A percentile compares a stretch with the other conserved stretches of the same genome.
These are phyloP conservation scores for Peronospora farinosa DNA, from an alignment of 352 stramenopile genomes.

Conservation along the genomic window DNA sequence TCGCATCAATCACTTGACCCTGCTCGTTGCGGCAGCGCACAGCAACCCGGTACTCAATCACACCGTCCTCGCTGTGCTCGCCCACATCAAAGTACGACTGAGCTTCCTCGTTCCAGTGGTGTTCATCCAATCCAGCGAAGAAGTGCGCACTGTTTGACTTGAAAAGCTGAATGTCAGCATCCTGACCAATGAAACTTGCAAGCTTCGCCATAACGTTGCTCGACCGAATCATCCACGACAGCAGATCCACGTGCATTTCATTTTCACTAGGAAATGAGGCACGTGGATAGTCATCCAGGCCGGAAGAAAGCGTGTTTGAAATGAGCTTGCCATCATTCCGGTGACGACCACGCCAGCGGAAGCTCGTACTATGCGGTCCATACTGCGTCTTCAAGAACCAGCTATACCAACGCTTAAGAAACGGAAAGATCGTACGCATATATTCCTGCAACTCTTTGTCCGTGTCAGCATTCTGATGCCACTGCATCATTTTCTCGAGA, in stretches of 20 bases:
- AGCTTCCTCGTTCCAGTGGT: conserved; percentile 66
- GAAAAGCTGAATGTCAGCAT: conserved; percentile 28
- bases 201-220: conserved; percentile 53
- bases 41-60: conserved; percentile 58
- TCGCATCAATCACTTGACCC: conserved; percentile 39
- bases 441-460: conserved; percentile 31
- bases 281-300: conserved; percentile 90
- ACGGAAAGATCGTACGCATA: conserved; percentile 53
- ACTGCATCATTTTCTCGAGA: conserved; percentile 69
- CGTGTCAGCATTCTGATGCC: conserved; percentile 18
- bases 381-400: conserved; percentile 68
- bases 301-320: conserved; percentile 88
- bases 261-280: conserved; percentile 57
- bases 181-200: conserved; percentile 29
- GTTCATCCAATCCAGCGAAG: conserved; percentile 35
- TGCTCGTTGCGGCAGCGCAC: conserved; percentile 60
- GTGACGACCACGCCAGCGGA: conserved; percentile 79
- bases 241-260: conserved; percentile 88
- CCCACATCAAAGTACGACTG: conserved; percentile 80
- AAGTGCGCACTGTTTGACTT: conserved; percentile 34
- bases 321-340: conserved; percentile 73
- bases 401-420: conserved; percentile 67
- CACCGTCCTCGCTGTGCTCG: conserved; percentile 65
- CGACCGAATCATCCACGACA: conserved; percentile 85
- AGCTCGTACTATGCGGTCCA: conserved; percentile 38